A percentile compares a stretch with the other conserved stretches of the same genome.
Conservation (phyloP, 2,329 filamentous ascomycete genomes). For the Cladosporium phlei region DNA sequence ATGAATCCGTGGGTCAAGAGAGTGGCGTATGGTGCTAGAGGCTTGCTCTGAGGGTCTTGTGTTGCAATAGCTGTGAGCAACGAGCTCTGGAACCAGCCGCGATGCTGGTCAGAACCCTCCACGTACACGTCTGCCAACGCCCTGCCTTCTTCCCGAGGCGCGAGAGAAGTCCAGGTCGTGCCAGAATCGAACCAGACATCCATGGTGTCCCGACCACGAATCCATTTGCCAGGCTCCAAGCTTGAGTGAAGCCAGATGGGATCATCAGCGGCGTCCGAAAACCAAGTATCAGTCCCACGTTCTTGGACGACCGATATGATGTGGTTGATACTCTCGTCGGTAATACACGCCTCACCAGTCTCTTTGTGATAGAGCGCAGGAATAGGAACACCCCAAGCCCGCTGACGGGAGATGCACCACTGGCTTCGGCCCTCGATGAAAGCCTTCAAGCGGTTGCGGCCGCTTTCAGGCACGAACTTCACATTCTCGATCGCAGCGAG, state of each 20-base stretch:
- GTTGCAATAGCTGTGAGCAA: slow-evolving; percentile 78
- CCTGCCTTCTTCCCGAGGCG: slow-evolving; percentile 30
- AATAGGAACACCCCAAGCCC: slow-evolving; percentile 95
- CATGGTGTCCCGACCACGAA: slow-evolving; percentile 89
- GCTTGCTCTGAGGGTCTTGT: slow-evolving; percentile 40
- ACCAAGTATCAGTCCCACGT: slow-evolving; percentile 89
- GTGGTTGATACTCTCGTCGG: slow-evolving; percentile 71
- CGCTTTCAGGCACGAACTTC: slow-evolving; percentile 70
- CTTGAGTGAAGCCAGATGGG: slow-evolving; percentile 68
- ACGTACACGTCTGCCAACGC: slow-evolving; percentile 77
- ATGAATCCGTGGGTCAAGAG: slow-evolving; percentile 96
- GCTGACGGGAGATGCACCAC: slow-evolving; percentile 96
- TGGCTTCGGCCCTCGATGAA: slow-evolving; percentile 86
- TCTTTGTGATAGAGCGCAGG: slow-evolving; percentile 74
- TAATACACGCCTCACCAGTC: slow-evolving; percentile 65
- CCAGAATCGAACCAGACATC: slow-evolving; percentile 99
- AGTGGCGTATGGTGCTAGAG: slow-evolving; percentile 70
- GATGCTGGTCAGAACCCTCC: slow-evolving; percentile 92
- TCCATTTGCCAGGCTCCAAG: slow-evolving; percentile 55
- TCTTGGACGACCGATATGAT: slow-evolving; percentile 74
- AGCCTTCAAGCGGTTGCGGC: slow-evolving; percentile 70
- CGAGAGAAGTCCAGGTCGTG: slow-evolving; percentile 72
- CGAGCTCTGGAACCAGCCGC: slow-evolving; percentile 97
- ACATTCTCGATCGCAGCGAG: slow-evolving; percentile 66
- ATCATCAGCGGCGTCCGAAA: slow-evolving; percentile 74